Evolutionary conservation across 306 rosid genomes (phyloP).

Genomic region (Begonia loranthoides): DNA sequence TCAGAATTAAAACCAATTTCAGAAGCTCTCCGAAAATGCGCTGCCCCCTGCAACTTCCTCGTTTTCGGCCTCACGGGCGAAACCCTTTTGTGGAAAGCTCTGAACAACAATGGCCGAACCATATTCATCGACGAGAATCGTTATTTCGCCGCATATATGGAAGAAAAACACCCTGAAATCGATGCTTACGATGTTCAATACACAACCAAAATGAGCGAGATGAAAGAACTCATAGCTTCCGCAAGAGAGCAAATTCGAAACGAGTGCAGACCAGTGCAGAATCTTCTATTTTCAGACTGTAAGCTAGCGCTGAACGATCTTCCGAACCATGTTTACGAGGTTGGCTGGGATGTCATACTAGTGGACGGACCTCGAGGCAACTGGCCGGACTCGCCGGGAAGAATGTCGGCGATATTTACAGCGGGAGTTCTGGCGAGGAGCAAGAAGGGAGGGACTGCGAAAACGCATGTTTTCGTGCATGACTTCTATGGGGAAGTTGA

Average conservation of each 20-base stretch:
- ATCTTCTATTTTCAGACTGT: conserved; percentile 72
- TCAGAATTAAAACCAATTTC: conserved; percentile 74
- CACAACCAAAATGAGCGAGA: conserved; percentile 65
- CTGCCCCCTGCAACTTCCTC: conserved; percentile 61
- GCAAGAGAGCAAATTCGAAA: conserved; percentile 53
- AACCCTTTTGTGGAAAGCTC: conserved; percentile 82
- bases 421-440: conserved; percentile 85
- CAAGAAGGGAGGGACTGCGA: conserved; percentile 72
- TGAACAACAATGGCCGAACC: conserved; percentile 79
- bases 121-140: conserved; percentile 93
- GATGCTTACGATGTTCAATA: conserved; percentile 88
- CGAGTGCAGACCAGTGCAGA: conserved; percentile 93
- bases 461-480: conserved; percentile 85
- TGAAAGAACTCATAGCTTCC: conserved; percentile 42
- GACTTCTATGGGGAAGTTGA: conserved; percentile 52
- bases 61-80: conserved; percentile 83
- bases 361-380: conserved; percentile 87
- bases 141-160: conserved; percentile 72
- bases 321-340: conserved; percentile 86
- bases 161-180: conserved; percentile 82
- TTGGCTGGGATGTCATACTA: conserved; percentile 82
- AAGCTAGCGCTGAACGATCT: conserved; percentile 78
- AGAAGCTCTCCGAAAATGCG: conserved; percentile 71
- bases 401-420: conserved; percentile 78
- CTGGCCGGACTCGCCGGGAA: conserved; percentile 86